These are phyloP conservation scores for Avena insularis DNA, from an alignment of 176 grass and related monocot genomes.

Conservation along the genomic window DNA sequence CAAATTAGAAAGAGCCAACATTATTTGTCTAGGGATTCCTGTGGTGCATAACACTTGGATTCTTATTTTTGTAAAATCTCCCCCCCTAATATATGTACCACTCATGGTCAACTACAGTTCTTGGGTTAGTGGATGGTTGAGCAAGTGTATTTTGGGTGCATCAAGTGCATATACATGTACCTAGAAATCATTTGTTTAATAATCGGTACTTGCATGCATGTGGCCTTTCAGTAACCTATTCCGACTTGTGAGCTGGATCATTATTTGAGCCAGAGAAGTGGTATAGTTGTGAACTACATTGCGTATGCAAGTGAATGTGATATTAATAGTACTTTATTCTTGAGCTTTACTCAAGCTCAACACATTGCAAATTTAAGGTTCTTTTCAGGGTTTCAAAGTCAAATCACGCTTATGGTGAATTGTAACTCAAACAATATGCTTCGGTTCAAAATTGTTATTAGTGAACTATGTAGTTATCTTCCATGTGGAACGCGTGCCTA, in stretches of 20 bases:
- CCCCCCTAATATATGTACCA: not conserved
- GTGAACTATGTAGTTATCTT: not conserved
- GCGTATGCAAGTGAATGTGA: not conserved
- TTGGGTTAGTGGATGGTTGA: not conserved
- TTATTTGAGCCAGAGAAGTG: not conserved
- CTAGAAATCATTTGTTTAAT: not conserved
- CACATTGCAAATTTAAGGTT: constrained; percentile 8
- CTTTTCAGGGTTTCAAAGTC: not conserved
- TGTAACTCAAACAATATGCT: not conserved
- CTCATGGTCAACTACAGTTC: not conserved
- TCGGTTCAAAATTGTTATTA: constrained; percentile 22
- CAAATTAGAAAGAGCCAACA: not conserved
- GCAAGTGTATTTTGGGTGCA: not conserved
- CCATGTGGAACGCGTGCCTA: not conserved
- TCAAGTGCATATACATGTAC: not conserved
- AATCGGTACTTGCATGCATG: not conserved
- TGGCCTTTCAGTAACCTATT: constrained; percentile 14
- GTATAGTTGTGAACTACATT: not conserved
- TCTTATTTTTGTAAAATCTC: not conserved
- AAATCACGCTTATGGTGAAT: constrained; percentile 8
- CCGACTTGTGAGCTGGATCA: not conserved
- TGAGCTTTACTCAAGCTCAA: not conserved
- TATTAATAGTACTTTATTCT: constrained; percentile 11
- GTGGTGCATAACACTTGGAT: not conserved
- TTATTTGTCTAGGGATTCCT: not conserved